Base-by-base conservation (phyloP, 2,329 filamentous ascomycete genomes). In the Zasmidium citrigriseum region DNA sequence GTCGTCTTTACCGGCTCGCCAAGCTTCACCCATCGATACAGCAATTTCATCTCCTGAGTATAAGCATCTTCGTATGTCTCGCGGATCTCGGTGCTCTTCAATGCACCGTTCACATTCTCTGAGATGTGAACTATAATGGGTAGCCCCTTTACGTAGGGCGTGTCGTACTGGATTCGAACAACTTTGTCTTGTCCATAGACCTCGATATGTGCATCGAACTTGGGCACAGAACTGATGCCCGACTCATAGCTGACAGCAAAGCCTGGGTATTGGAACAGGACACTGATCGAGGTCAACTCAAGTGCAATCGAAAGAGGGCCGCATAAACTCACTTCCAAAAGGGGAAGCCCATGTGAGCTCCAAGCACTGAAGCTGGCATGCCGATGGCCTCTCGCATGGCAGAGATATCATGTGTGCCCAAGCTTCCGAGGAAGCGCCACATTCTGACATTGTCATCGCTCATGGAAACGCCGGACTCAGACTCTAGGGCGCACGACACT, bases 221-320 rank as follows among this genome's bases (percentile, higher is more conserved):
- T 63, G 0, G 83, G 82, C 1, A 87, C 77, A 0, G 69, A 65
- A 62, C 82, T 78, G 20, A 86, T 73, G 0, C 85, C 84, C 0
- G 78, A 80, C 62, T 87, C 85, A 61, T 86, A 87, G 0, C 78
- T 76, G 2, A 85, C 77, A 0, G 81, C 74, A 57, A 85, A 87
- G 52, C 69, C 69, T 12, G 54, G 57, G 57, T 78, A 81, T 22
- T 78, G 70, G 65, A 80, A 80, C 1, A 81, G 72, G 0, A 76
- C 77, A 23, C 66, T 62, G 18, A n/a, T n/a, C n/a, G n/a, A n/a
- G n/a, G n/a, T n/a, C 25, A 10, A 41, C 21, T 24, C 21, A 76
- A 14, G 7, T 7, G 27, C 27, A 7, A 4, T 41, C 18, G 5
- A n/a, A 41, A 4, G 34, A 41, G 4, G 34, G 16, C 34, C 12